Evolutionary conservation across 169 alveolate species (phyloP), one percentile per base, ranked within the genome.

Genomic region (Plasmodium gonderi): DNA sequence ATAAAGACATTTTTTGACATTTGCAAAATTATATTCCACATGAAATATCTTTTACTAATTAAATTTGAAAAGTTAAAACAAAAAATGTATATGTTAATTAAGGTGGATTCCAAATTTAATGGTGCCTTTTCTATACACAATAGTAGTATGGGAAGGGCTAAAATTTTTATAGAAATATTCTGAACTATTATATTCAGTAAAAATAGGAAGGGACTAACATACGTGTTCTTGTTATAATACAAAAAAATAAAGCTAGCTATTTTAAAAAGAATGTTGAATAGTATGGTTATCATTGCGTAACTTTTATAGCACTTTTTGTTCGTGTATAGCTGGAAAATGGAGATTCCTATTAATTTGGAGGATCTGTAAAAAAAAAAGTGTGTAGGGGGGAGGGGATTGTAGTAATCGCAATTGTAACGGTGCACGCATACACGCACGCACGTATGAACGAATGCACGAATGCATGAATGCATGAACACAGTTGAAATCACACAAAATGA

Each of bases 41-140:
- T 69, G 47, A 82, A 82, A 69, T 82, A 82, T 82, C 92, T 68
- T 82, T 82, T 82, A 51, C 92, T 82, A 82, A 82, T 82, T 23
- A 82, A 82, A 29, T 82, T 82, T 17, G 92, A 82, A 12, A 82
- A 82, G 51, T 82, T 82, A 49, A 82, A 82, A 68, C 83, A 82
- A 68, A 82, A 82, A n/a, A 82, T 82, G 64, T 82, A 82, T 29
- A 82, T 82, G 29, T 82, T 82, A 45, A 82, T 72, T 26, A 82
- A 23, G 14, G 92, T 82, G 51, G 92, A 82, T 29, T 82, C 92
- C 76, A 82, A 82, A 82, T 51, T 82, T 68, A 82, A 60, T 33
- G 92, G 92, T 23, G 92, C 82, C 64, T 69, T 82, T 33, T 82
- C 77, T 82, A 82, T 82, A 72, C 92, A 82, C 29, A 82, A 54